A percentile compares a stretch with the other conserved stretches of the same genome.
phyloP scores from a whole-genome alignment of 371 early-diverging fungal genomes.

The Mortierella sp. region DNA sequence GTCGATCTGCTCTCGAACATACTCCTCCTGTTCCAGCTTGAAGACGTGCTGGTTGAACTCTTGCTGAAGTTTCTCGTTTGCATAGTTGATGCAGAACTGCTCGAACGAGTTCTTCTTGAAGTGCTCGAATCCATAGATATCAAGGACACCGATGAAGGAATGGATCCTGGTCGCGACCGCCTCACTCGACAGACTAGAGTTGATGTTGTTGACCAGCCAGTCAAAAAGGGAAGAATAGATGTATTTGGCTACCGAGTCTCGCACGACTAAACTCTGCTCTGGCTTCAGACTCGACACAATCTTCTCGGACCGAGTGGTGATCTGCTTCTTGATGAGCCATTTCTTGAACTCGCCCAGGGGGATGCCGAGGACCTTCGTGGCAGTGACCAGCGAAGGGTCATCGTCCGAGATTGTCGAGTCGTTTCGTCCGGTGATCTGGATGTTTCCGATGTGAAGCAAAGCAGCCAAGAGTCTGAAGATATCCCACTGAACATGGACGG shows the following conservation, averaged over 20 bases:
- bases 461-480: slow-evolving; percentile 91
- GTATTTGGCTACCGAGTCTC: slow-evolving; percentile 94
- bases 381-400: slow-evolving; percentile 74
- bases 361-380: slow-evolving; percentile 78
- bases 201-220: slow-evolving; percentile 89
- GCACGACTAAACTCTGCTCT: slow-evolving; percentile 78
- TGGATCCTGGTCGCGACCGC: slow-evolving; percentile 60
- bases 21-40: slow-evolving; percentile 95
- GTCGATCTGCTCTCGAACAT: slow-evolving; percentile 90
- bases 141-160: slow-evolving; percentile 93
- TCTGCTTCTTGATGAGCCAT: slow-evolving; percentile 90
- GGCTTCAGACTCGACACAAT: slow-evolving; percentile 80
- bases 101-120: slow-evolving; percentile 98
- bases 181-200: slow-evolving; percentile 76
- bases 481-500: slow-evolving; percentile 83
- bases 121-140: slow-evolving; percentile 97
- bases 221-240: slow-evolving; percentile 93
- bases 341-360: slow-evolving; percentile 81
- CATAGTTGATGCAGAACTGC: slow-evolving; percentile 99
- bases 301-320: slow-evolving; percentile 85
- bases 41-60: slow-evolving; percentile 95
- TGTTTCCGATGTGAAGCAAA: slow-evolving; percentile 92
- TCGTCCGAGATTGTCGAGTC: slow-evolving; percentile 74
- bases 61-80: slow-evolving; percentile 97
- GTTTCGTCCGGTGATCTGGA: slow-evolving; percentile 77